phyloP scores from a whole-genome alignment of 148 eudicot species.

The Salicornia ramosissima region DNA sequence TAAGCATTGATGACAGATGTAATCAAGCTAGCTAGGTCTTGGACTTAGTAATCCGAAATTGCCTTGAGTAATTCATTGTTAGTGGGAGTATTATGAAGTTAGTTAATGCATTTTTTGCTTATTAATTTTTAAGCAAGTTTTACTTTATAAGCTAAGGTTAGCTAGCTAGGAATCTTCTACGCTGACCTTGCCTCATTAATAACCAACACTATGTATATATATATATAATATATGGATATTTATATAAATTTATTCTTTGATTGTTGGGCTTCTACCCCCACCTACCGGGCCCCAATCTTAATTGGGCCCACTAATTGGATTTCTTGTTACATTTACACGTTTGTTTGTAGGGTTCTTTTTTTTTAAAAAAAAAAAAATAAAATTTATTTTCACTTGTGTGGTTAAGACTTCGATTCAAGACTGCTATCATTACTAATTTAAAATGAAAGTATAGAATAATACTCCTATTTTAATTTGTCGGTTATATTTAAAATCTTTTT shows the following conservation, averaged over 20 bases:
- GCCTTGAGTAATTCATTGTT: background rate
- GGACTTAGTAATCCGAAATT: no score
- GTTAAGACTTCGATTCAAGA: no score
- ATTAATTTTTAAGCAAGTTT: background rate
- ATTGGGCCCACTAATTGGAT: background rate
- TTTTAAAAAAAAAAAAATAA: background rate
- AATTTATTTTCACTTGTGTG: no score
- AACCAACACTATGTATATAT: constrained; percentile 1
- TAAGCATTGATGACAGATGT: constrained; percentile 11
- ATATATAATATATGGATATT: background rate
- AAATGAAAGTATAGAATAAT: no score
- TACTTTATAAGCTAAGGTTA: background rate
- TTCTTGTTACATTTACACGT: constrained; percentile 3
- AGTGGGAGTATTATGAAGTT: background rate
- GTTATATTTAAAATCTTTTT: no score
- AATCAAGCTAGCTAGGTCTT: no score
- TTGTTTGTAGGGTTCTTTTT: no score
- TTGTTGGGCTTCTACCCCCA: constrained; percentile 27
- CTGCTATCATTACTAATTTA: no score
- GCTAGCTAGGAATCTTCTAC: constrained; percentile 18
- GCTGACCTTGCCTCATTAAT: constrained; percentile 6
- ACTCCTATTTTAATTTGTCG: no score
- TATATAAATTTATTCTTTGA: background rate
- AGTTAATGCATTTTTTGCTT: background rate
- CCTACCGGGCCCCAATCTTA: constrained; percentile 2